These are phyloP conservation scores for carrot (Daucus carota) DNA, from an alignment of 129 eudicot genomes.

Conservation along the genomic window DH1_v3.0 NC_030387.2:32824001-32824500, in stretches of 20 bases:
- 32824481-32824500: neutral
- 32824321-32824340: neutral
- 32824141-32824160: slow-evolving; percentile 79
- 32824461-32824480: neutral
- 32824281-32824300: neutral
- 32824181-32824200: slow-evolving; percentile 84
- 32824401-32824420: neutral
- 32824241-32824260: neutral
- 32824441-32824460: neutral
- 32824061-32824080: neutral
- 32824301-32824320: neutral
- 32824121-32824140: slow-evolving; percentile 52
- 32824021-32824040: neutral
- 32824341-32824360: neutral
- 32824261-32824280: neutral
- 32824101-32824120: neutral
- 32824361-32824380: neutral
- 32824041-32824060: neutral
- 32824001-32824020: neutral
- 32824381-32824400: neutral
- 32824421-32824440: neutral
- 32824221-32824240: slow-evolving; percentile 59
- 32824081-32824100: neutral
- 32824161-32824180: slow-evolving; percentile 84
- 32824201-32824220: slow-evolving; percentile 74